Evolutionary conservation across 371 early-diverging fungal genomes (phyloP).

Genomic region (Chytridiales sp.): DNA sequence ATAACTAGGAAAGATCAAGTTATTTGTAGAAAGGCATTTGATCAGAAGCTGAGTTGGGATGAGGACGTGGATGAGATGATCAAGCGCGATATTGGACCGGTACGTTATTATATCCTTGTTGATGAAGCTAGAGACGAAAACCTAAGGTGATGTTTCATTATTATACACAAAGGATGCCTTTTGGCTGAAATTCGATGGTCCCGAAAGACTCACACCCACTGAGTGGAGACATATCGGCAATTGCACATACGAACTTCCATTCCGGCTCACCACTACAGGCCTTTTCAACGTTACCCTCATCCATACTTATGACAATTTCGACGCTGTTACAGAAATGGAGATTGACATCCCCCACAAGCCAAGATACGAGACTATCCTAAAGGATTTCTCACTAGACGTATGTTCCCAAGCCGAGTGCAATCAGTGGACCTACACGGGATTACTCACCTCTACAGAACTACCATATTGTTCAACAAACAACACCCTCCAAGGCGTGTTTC

Average conservation of each 20-base stretch:
- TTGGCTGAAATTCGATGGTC: conserved; percentile 8
- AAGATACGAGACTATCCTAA: too few relatives aligned
- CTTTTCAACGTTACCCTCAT: not conserved
- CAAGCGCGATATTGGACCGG: not conserved
- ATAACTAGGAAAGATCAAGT: too few relatives aligned
- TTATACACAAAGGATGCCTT: conserved; percentile 28
- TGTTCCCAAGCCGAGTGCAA: too few relatives aligned
- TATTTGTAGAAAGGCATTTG: too few relatives aligned
- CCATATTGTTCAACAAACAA: not conserved
- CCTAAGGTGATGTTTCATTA: too few relatives aligned
- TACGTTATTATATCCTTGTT: not conserved
- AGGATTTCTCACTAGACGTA: too few relatives aligned
- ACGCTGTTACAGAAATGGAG: conserved; percentile 3
- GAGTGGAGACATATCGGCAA: conserved; percentile 12
- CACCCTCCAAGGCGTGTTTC: conserved; percentile 9
- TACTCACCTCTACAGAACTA: not conserved
- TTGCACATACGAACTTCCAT: conserved; percentile 21
- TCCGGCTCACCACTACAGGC: conserved; percentile 14
- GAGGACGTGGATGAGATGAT: not conserved
- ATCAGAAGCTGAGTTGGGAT: not conserved
- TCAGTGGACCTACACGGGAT: too few relatives aligned
- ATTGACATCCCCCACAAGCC: too few relatives aligned
- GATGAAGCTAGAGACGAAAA: not conserved
- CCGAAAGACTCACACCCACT: not conserved
- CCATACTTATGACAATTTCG: conserved; percentile 10